These are phyloP conservation scores for Mallotus repandus DNA, from an alignment of 441 rosid species.

Conservation along the genomic window DNA sequence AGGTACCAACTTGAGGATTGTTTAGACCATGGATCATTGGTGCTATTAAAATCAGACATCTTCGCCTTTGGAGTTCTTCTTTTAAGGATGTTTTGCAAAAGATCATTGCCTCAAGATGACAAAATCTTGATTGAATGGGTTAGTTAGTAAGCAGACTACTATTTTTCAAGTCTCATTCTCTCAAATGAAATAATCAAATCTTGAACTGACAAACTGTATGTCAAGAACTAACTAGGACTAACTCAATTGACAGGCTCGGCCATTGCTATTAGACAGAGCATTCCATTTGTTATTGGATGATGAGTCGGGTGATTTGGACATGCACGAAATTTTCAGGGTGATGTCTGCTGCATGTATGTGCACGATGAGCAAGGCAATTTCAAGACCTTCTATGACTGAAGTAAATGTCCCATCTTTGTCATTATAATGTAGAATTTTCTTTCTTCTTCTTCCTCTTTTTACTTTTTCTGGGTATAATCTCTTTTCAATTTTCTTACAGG, in stretches of 20 bases:
- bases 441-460: background rate
- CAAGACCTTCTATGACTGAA: constrained; percentile 34
- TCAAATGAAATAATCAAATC: background rate
- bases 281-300: constrained; percentile 41
- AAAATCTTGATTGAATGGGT: constrained; percentile 40
- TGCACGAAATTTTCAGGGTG: constrained; percentile 41
- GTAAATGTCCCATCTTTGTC: constrained; percentile 6
- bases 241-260: constrained; percentile 33
- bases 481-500: constrained; percentile 21
- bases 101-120: constrained; percentile 34
- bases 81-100: constrained; percentile 38
- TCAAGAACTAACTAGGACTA: no score
- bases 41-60: constrained; percentile 34
- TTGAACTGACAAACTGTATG: no score
- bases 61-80: constrained; percentile 42
- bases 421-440: background rate
- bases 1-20: constrained; percentile 24
- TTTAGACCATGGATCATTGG: constrained; percentile 21
- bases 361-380: constrained; percentile 29
- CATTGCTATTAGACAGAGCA: constrained; percentile 37
- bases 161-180: background rate
- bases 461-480: background rate
- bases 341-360: constrained; percentile 41
- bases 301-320: constrained; percentile 27
- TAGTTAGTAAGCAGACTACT: constrained; percentile 8